Evolutionary conservation across 2,329 filamentous ascomycete species (phyloP), one percentile per base, ranked within the genome.

Genomic region (Neonectria ditissima): DNA sequence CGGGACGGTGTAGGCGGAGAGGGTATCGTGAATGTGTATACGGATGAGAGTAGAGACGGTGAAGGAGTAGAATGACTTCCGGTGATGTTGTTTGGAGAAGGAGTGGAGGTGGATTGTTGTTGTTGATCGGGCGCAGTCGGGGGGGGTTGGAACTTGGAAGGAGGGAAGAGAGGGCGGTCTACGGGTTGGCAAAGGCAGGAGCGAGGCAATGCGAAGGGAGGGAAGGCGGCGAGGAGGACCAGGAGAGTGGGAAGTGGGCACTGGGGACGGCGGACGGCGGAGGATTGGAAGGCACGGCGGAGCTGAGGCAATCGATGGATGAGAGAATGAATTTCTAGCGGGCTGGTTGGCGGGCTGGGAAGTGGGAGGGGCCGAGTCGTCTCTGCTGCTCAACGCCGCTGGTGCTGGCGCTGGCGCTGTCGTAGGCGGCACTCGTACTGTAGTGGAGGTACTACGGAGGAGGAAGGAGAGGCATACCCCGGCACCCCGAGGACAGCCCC

Each of bases 91-190:
- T 55, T 55, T 50, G 55, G 37, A 66, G 62, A 66, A 63, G 62
- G 54, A 62, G 63, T 55, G 62, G 68, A 63, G 65, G 68, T 62
- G 56, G 63, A 62, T 44, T 62, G 62, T 56, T 63, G 70, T 69
- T 69, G 71, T 71, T 71, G 59, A 54, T 63, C 63, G 63, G 65
- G 64, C 60, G 67, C 62, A 68, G 65, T 67, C 67, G 63, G 64
- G 60, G 57, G 55, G 56, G 55, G 24, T 26, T 26, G 24, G 24
- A 26, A 26, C 24, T 69, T 69, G 69, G 62, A 66, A 70, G 16
- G 60, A 59, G 53, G 55, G 43, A 45, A 61, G 62, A 67, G 67
- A 61, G 54, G 37, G 73, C 71, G 73, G 73, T 75, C 73, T 73
- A 72, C 70, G 62, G 63, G 62, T 59, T 70, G 60, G 69, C 68